Conservation (phyloP, 495 filamentous ascomycete genomes). For the Rhypophila decipiens region DNA sequence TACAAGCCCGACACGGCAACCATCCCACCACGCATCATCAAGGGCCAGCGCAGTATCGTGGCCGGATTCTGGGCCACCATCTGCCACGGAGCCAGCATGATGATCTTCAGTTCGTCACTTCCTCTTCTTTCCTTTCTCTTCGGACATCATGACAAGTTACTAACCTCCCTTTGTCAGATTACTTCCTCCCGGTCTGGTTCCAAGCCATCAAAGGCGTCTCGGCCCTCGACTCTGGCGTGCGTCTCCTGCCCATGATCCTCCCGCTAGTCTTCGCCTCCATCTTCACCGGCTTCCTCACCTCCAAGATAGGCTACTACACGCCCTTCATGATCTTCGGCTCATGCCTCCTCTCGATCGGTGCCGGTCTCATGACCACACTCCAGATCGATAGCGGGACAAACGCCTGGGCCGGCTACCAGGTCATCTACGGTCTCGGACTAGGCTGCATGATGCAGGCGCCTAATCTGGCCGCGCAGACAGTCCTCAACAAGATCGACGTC, state of each 20-base stretch:
- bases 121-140: slow-evolving; percentile 27
- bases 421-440: slow-evolving; percentile 43
- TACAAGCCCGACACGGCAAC: slow-evolving; percentile 56
- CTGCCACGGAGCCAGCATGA: slow-evolving; percentile 28
- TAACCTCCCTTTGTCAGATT: slow-evolving; percentile 21
- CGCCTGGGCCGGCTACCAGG: slow-evolving; percentile 56
- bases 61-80: slow-evolving; percentile 30
- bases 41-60: slow-evolving; percentile 58
- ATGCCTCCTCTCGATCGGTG: slow-evolving; percentile 52
- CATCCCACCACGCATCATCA: slow-evolving; percentile 59
- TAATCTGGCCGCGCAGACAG: slow-evolving; percentile 36
- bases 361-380: slow-evolving; percentile 59
- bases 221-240: slow-evolving; percentile 42
- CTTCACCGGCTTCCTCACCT: slow-evolving; percentile 35
- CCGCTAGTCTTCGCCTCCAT: slow-evolving; percentile 27
- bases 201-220: slow-evolving; percentile 50
- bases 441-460: slow-evolving; percentile 32
- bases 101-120: slow-evolving; percentile 46
- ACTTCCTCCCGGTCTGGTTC: slow-evolving; percentile 59
- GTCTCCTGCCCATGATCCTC: slow-evolving; percentile 40
- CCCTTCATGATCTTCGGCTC: slow-evolving; percentile 57
- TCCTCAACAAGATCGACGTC: slow-evolving; percentile 44
- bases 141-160: background rate
- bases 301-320: slow-evolving; percentile 52
- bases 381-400: slow-evolving; percentile 16